Percentiles rank a stretch among this genome's conserved stretches.
Evolutionary conservation across 73 alveolate species (phyloP).

Genomic region (Tetrahymena malaccensis): DNA sequence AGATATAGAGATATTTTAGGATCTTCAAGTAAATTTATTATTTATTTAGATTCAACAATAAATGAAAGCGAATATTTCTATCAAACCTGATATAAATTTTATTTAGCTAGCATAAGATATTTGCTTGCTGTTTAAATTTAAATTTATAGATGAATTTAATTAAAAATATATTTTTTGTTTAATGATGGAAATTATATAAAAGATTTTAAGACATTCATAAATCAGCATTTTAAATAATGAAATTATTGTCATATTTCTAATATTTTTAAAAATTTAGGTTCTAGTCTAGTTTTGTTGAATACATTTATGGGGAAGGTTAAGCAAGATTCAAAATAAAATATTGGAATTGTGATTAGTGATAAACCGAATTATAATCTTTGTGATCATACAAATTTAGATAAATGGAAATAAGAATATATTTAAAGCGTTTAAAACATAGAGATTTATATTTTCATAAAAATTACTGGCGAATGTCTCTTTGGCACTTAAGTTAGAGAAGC

Average conservation of each 20-base stretch:
- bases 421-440: background rate
- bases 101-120: no score
- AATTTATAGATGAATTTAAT: no score
- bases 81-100: no score
- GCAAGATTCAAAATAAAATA: background rate
- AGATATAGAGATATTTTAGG: background rate
- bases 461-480: background rate
- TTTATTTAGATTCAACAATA: no score
- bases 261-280: background rate
- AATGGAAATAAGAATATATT: background rate
- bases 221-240: background rate
- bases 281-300: background rate
- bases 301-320: background rate
- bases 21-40: background rate
- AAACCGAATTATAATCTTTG: background rate
- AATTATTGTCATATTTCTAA: background rate
- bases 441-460: background rate
- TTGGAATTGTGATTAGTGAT: background rate
- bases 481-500: background rate
- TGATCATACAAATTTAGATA: background rate
- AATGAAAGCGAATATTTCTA: background rate
- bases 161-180: no score
- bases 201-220: no score
- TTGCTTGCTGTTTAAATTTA: no score
- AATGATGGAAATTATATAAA: no score